Evolutionary conservation across 495 filamentous ascomycete genomes (phyloP).

Genomic region (Penicillium taxi): DNA sequence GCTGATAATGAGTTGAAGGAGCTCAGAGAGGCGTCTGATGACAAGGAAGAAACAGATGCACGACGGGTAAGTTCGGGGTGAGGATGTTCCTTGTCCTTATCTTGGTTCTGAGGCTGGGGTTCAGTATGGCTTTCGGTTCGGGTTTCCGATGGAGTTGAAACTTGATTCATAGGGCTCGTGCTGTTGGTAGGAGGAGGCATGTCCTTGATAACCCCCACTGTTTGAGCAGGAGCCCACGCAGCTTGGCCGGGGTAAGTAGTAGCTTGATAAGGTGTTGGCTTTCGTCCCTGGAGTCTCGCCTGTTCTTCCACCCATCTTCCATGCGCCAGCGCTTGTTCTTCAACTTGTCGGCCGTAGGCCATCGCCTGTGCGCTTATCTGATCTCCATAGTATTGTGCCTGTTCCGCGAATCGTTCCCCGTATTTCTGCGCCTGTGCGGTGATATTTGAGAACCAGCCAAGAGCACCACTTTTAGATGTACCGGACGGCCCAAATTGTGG

Average conservation of each 20-base stretch:
- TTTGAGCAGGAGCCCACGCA: constrained; percentile 6
- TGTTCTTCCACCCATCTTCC: constrained; percentile 39
- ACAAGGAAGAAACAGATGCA: constrained; percentile 26
- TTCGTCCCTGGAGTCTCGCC: constrained; percentile 25
- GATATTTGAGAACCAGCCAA: constrained; percentile 32
- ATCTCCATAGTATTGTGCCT: constrained; percentile 36
- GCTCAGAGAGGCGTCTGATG: constrained; percentile 34
- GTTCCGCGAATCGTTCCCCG: constrained; percentile 36
- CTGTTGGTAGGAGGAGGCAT: neutral
- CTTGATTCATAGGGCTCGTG: neutral
- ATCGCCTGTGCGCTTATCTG: constrained; percentile 35
- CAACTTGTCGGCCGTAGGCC: constrained; percentile 33
- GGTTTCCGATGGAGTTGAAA: neutral
- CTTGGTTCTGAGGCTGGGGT: constrained; percentile 1
- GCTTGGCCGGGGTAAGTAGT: constrained; percentile 4
- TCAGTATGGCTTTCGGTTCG: neutral
- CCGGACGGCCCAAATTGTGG: constrained; percentile 18
- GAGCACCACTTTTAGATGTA: constrained; percentile 22
- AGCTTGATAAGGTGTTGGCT: constrained; percentile 6
- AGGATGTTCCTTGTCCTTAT: constrained; percentile 4
- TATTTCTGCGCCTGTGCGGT: constrained; percentile 38
- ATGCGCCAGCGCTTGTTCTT: constrained; percentile 37
- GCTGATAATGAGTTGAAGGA: constrained; percentile 39
- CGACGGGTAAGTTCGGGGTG: constrained; percentile 21
- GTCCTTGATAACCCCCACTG: neutral